Evolutionary conservation across 192 early-diverging fungal genomes (phyloP).

Genomic region (Coemansia sp.): DNA sequence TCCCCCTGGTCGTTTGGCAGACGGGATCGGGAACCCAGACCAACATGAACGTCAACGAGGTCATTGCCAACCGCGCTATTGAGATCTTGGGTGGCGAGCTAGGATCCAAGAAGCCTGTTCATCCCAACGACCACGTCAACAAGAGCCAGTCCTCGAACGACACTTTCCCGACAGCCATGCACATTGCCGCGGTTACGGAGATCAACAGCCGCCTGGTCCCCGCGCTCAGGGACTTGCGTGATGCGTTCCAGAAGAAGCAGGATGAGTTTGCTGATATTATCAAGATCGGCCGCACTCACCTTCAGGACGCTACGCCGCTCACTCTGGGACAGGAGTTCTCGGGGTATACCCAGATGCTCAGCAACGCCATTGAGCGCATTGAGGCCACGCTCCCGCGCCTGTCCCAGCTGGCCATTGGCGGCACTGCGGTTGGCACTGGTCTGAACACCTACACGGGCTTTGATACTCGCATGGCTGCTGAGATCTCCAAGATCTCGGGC

Average conservation of each 20-base stretch:
- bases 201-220: slow-evolving; percentile 85
- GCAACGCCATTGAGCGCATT: slow-evolving; percentile 86
- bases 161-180: slow-evolving; percentile 99
- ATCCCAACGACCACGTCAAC: slow-evolving; percentile 99
- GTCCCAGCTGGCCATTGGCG: slow-evolving; percentile 93
- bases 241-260: slow-evolving; percentile 74
- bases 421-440: slow-evolving; percentile 96
- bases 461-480: slow-evolving; percentile 83
- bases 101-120: slow-evolving; percentile 91
- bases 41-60: slow-evolving; percentile 98
- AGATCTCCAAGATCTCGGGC: slow-evolving; percentile 85
- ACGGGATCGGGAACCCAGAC: slow-evolving; percentile 98
- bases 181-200: slow-evolving; percentile 90
- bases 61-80: slow-evolving; percentile 98
- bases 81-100: slow-evolving; percentile 89
- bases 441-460: slow-evolving; percentile 94
- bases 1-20: slow-evolving; percentile 98
- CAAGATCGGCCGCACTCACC: slow-evolving; percentile 99
- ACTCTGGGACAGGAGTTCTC: slow-evolving; percentile 99
- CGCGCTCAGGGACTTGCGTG: slow-evolving; percentile 74
- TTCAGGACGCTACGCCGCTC: slow-evolving; percentile 97
- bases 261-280: slow-evolving; percentile 89
- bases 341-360: slow-evolving; percentile 92
- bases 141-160: slow-evolving; percentile 98
- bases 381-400: slow-evolving; percentile 78